Base-by-base conservation (phyloP, 345 rosid genomes). In the Aquilaria yunnanensis region DNA sequence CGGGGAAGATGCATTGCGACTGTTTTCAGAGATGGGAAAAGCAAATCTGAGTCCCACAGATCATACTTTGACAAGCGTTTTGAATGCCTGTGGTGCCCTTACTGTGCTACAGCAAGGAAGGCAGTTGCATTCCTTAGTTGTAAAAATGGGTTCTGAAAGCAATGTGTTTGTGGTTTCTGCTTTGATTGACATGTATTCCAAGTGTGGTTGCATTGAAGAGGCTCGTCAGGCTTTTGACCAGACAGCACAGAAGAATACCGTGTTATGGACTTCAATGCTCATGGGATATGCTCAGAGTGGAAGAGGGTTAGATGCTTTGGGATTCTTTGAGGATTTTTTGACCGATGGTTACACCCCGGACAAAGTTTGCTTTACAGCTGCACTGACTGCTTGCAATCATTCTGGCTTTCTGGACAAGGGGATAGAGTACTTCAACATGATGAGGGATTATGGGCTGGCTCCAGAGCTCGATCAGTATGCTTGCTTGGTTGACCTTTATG, bases 261-360 rank as follows among this genome's bases (percentile, higher is more conserved):
- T 67, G 34, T 45, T 56, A 30, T 74, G 71, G 74, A 70, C 70
- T 74, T 66, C 78, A 54, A 70, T 70, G 71, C 70, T 70, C 49
- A 62, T 10, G 45, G 68, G 63, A 32, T 74, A 62, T 47, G 74
- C 59, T 56, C 71, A 58, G 63, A 58, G 54, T 55, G 79, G 72
- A 3, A 61, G 52, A 52, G 68, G n/a, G 14, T 14, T 31, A 47
- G 55, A 71, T 8, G 72, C 70, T 2, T 30, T 71, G 51, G 53
- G 61, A 67, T 64, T 56, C 30, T 71, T 60, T 23, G 66, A 71
- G 60, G 49, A 57, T 53, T 62, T 66, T 50, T n/a, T 62, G 16
- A 41, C 11, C 3, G 56, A 51, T 48, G 60, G 67, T 32, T 70
- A 43, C 47, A 57, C 4, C 13, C 70, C 70, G 2, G 67, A 71